Evolutionary conservation across 768 basidiomycete species (phyloP).

Genomic region (Baorangia bicolor): DNA sequence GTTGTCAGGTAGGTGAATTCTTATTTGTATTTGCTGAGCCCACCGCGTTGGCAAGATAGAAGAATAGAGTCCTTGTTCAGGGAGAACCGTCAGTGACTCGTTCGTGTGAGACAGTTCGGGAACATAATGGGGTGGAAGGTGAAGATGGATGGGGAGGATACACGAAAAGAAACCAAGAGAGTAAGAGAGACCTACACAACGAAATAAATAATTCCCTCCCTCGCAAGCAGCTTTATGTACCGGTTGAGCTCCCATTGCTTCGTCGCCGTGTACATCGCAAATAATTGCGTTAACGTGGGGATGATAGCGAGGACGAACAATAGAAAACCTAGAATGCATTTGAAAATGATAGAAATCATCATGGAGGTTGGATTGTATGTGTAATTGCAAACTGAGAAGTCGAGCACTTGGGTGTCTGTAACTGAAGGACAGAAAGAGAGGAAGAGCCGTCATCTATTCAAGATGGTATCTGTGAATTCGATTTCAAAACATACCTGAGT

Average conservation of each 20-base stretch:
- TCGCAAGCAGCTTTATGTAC: neutral
- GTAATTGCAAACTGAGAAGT: neutral
- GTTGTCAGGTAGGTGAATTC: neutral
- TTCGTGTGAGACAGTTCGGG: neutral
- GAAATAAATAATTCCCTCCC: conserved; percentile 7
- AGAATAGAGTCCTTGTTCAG: neutral
- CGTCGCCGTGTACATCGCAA: neutral
- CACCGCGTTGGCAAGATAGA: neutral
- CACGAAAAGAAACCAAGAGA: neutral
- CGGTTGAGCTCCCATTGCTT: conserved; percentile 1
- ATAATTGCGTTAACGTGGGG: neutral
- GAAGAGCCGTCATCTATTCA: neutral
- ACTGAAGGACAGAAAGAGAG: neutral
- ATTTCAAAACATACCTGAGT: neutral
- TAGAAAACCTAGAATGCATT: neutral
- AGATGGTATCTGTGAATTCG: neutral
- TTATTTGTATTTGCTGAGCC: neutral
- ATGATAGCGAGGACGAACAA: neutral
- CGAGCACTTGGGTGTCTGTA: too few relatives aligned
- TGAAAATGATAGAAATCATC: neutral
- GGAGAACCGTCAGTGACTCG: neutral
- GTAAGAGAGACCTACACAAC: neutral
- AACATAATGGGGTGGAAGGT: neutral
- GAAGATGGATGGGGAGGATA: neutral
- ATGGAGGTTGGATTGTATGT: neutral